Base-by-base conservation (phyloP, 768 basidiomycete genomes). In the Suillus clintonianus region DNA sequence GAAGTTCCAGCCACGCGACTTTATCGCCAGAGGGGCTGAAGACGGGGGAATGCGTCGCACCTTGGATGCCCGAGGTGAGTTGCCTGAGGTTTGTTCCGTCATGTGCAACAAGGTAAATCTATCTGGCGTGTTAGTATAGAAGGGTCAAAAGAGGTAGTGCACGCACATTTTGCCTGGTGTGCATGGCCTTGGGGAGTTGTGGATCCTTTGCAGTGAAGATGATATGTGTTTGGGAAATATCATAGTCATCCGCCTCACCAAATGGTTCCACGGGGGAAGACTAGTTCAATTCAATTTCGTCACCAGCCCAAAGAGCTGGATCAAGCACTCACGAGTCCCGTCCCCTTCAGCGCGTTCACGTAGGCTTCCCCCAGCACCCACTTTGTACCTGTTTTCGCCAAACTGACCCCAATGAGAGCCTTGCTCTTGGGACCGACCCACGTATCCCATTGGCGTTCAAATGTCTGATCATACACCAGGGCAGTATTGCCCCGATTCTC, bases 161-260 rank as follows among this genome's bases (percentile, higher is more conserved):
- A 37, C 71, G 47, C 45, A 96, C 90, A 69, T 96, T 89, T 71
- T 94, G 91, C 69, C 92, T 93, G 2, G 97, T 98, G 76, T 98
- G 95, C 83, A 82, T 88, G 0, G 95, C 91, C 48, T 85, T 82
- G 14, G 87, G 86, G 19, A 96, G 82, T 60, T 82, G 70, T 1
- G 93, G 90, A 69, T 97, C 92, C 71, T 96, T 95, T 59, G 94
- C 82, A 6, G 94, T 94, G 72, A 97, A 92, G 41, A 94, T 82
- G 61, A 99, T 84, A 62, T 89, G 82, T 13, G 81, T 80, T 3
- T 78, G 72, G 5, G 90, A 91, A 34, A 93, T 82, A 71, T 92
- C 89, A 71, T 92, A 92, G 78, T 95, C 89, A 64, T 90, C 88
- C 1, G 85, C 83, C 50, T 87, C 91, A n/a, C 94, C 94, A 67